Base-by-base conservation (phyloP, 2,329 filamentous ascomycete genomes). In the Ilyonectria sp. region DNA sequence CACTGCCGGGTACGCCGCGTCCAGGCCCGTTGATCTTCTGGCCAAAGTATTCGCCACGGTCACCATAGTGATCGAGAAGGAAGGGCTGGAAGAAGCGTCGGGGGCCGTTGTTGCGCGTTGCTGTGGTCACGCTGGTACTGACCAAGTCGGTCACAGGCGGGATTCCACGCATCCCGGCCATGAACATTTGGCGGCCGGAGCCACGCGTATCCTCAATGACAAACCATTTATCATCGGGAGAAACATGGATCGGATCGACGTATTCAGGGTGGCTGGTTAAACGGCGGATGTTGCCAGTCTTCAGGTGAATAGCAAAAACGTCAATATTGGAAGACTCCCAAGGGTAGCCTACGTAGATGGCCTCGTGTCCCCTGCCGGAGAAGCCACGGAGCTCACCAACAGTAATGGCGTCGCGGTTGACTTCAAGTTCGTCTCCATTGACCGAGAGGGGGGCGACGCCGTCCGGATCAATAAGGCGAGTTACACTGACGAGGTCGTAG, bases 301-400 rank as follows among this genome's bases (percentile, higher is more conserved):
- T 63, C 3, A 85, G 60, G 54, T 84, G 72, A 17, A 78, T 79
- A 9, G 83, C 82, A 60, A 80, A 85, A 6, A 84, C 71, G 68
- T 86, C 84, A 60, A 84, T 81, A 56, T 85, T 86, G 69, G 74
- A 81, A 1, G 83, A 82, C 69, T 86, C 84, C 4, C 55, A 59
- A 0, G 80, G 74, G 44, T 74, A 76, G 2, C 83, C 83, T 4
- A 85, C 73, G 69, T 85, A 85, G 0, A 75, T 79, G 10, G 82
- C 75, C 64, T 84, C 82, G 2, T 76, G 73, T 1, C 83, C 82
- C 1, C 72, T 76, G 6, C 82, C 83, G 4, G 63, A 82, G 68
- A 85, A 86, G 2, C 83, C 83, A 9, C 84, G 80, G 2, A 84
- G 74, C 72, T 86, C 84, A 2, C 83, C 84, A 1, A 85, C 75